These are phyloP conservation scores for Rutidosis leptorrhynchoides DNA, from an alignment of 129 eudicot genomes.

Conservation along the genomic window DNA sequence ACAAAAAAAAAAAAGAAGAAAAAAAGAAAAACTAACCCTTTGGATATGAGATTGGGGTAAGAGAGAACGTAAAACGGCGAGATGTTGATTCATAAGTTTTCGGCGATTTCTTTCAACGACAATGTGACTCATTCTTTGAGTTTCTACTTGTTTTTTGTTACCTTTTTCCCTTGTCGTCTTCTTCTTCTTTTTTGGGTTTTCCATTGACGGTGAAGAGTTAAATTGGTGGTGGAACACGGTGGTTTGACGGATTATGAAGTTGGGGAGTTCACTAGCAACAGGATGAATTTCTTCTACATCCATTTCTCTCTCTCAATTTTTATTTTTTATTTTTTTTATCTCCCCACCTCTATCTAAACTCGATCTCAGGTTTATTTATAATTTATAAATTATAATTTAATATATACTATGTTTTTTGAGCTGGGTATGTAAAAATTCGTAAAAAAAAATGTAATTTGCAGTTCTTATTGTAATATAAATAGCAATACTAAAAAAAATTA, in stretches of 20 bases:
- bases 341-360: background rate
- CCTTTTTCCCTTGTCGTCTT: constrained; percentile 29
- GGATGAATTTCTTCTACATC: constrained; percentile 42
- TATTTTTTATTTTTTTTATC: background rate
- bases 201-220: background rate
- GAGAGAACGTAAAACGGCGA: constrained; percentile 48
- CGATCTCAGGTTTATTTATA: no score
- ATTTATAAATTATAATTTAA: background rate
- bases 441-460: no score
- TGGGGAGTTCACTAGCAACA: constrained; percentile 37
- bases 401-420: no score
- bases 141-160: constrained; percentile 49
- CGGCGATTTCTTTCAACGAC: constrained; percentile 68
- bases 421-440: no score
- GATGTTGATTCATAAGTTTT: constrained; percentile 60
- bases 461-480: no score
- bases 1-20: no score
- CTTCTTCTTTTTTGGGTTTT: constrained; percentile 25
- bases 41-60: constrained; percentile 65
- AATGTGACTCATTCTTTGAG: constrained; percentile 70
- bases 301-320: constrained; percentile 42
- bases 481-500: no score
- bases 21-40: constrained; percentile 38
- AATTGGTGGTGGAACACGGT: background rate
- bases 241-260: constrained; percentile 51